Evolutionary conservation across 306 rosid species (phyloP).

Genomic region (Fragaria vesca): DNA sequence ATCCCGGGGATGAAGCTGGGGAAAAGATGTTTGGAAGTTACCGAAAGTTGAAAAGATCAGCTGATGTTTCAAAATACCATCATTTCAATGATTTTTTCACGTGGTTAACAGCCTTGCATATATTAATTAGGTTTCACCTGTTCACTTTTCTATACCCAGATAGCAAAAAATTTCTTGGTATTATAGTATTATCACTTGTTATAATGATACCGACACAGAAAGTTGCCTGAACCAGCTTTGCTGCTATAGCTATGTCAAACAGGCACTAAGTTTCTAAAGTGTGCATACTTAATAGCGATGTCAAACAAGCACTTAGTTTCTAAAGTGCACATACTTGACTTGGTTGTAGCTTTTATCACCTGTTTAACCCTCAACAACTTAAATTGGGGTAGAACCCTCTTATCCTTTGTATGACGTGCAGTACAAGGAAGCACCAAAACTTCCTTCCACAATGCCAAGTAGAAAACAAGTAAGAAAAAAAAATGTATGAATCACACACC

Average conservation of each 20-base stretch:
- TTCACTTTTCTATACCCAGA: background rate
- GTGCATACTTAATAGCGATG: background rate
- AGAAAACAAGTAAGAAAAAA: slow-evolving; percentile 9
- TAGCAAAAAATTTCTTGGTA: background rate
- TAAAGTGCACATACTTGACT: background rate
- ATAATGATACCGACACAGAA: background rate
- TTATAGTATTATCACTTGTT: background rate
- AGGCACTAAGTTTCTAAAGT: background rate
- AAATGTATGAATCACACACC: slow-evolving; percentile 38
- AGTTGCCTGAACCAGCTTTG: background rate
- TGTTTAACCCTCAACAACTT: background rate
- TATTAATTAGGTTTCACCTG: background rate
- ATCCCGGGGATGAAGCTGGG: background rate
- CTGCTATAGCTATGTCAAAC: background rate
- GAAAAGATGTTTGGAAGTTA: background rate
- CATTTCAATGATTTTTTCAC: background rate
- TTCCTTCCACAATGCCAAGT: background rate
- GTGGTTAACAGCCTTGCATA: background rate
- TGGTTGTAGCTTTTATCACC: background rate
- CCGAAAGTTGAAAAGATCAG: background rate
- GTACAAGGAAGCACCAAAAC: background rate
- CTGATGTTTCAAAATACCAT: background rate
- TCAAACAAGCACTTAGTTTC: background rate
- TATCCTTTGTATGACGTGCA: background rate
- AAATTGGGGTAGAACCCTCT: background rate